These are phyloP conservation scores for Macrophomina pseudophaseolina DNA, from an alignment of 2,329 filamentous ascomycete species.

Conservation along the genomic window DNA sequence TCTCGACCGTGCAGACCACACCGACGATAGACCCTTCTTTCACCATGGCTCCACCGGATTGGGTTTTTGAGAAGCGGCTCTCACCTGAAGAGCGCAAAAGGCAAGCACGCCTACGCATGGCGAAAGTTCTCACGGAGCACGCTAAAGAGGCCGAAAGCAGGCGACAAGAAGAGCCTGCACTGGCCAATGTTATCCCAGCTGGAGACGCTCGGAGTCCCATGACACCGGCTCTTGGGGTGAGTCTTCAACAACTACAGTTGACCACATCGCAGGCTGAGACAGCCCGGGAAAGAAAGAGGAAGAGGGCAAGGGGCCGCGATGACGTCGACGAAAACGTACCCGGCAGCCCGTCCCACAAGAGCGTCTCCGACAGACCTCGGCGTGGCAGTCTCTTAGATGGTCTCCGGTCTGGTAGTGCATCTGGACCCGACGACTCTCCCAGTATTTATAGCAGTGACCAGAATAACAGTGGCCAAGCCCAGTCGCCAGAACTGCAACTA, in stretches of 20 bases:
- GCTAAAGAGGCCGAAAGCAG: neutral
- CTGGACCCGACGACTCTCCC: neutral
- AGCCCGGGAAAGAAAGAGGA: neutral
- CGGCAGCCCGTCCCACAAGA: neutral
- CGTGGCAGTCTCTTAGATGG: neutral
- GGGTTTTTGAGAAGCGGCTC: neutral
- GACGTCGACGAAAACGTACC: neutral
- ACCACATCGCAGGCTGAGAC: neutral
- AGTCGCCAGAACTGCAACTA: neutral
- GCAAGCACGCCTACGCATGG: neutral
- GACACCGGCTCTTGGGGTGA: neutral
- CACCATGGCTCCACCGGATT: slow-evolving; percentile 4
- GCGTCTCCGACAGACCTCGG: neutral
- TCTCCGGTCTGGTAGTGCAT: neutral
- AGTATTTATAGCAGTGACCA: neutral
- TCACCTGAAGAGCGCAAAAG: slow-evolving; percentile 1
- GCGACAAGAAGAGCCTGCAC: too few species aligned
- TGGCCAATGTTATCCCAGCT: neutral
- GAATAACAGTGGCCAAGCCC: neutral
- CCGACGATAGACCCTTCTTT: too few species aligned
- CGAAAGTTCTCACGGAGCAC: neutral
- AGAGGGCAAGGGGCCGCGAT: neutral
- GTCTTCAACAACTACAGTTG: neutral
- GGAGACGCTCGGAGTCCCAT: neutral
- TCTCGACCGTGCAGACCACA: too few species aligned